Conservation (phyloP, 768 basidiomycete genomes). For the Suillus luteus region DNA sequence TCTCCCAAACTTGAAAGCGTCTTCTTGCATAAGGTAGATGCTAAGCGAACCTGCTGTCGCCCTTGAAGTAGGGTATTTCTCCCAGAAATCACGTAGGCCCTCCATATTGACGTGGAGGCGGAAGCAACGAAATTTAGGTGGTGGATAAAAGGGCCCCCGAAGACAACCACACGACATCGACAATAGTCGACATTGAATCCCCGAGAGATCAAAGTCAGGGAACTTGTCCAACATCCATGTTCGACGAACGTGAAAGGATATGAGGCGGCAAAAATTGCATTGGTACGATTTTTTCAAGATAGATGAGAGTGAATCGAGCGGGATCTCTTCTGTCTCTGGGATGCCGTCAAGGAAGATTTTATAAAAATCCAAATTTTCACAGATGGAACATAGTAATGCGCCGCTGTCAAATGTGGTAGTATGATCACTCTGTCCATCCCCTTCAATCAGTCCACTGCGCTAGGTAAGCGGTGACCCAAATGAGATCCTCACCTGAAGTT, state of each 20-base stretch:
- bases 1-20: conserved; percentile 10
- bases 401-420: background rate
- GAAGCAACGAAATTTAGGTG: conserved; percentile 1
- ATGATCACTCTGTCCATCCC: background rate
- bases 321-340: background rate
- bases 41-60: conserved; percentile 3
- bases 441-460: background rate
- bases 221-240: conserved; percentile 7
- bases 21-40: conserved; percentile 13
- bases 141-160: background rate
- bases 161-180: background rate
- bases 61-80: background rate
- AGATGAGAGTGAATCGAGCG: background rate
- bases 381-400: conserved; percentile 4
- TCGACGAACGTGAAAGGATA: conserved; percentile 5
- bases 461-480: background rate
- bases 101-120: conserved; percentile 9
- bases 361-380: conserved; percentile 11
- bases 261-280: conserved; percentile 12
- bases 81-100: background rate
- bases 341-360: conserved; percentile 10
- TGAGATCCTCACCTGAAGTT: background rate
- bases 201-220: background rate
- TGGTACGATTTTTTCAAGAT: conserved; percentile 10
- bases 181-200: background rate